Conservation (phyloP, 495 filamentous ascomycete species). For the Articulospora tetracladia region DNA sequence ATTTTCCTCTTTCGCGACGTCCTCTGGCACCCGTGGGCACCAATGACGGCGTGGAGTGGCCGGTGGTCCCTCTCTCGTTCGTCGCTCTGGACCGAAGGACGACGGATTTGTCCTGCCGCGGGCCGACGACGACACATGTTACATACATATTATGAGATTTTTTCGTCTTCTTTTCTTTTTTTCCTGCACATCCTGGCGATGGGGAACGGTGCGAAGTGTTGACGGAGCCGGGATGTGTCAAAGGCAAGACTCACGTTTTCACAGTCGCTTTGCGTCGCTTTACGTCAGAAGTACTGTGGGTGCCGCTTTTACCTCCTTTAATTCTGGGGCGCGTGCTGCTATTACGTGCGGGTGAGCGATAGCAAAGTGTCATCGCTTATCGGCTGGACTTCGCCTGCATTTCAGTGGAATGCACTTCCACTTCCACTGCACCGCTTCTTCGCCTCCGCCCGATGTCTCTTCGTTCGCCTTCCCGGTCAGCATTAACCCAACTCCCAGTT, state of each 20-base stretch:
- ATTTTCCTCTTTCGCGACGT: too few species aligned
- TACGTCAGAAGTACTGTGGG: background rate
- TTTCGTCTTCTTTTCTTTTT: background rate
- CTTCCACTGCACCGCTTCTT: background rate
- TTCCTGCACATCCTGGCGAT: background rate
- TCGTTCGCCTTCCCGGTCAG: too few species aligned
- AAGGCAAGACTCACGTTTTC: background rate
- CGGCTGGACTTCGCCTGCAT: too few species aligned
- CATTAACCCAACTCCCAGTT: background rate
- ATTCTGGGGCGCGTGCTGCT: background rate
- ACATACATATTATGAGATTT: background rate
- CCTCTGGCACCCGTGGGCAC: too few species aligned
- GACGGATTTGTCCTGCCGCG: background rate
- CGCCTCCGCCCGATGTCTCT: too few species aligned
- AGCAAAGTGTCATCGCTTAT: conserved; percentile 1
- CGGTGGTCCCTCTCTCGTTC: background rate
- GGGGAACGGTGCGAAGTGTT: background rate
- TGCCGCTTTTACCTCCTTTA: background rate
- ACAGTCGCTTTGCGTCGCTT: background rate
- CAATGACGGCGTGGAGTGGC: too few species aligned
- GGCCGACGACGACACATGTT: background rate
- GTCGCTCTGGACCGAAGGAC: background rate
- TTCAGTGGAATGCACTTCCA: background rate
- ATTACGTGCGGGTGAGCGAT: background rate
- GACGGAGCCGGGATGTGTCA: background rate